Evolutionary conservation across 306 rosid species (phyloP), one percentile per base, ranked within the genome.

Genomic region (Castanospermum australe): DNA sequence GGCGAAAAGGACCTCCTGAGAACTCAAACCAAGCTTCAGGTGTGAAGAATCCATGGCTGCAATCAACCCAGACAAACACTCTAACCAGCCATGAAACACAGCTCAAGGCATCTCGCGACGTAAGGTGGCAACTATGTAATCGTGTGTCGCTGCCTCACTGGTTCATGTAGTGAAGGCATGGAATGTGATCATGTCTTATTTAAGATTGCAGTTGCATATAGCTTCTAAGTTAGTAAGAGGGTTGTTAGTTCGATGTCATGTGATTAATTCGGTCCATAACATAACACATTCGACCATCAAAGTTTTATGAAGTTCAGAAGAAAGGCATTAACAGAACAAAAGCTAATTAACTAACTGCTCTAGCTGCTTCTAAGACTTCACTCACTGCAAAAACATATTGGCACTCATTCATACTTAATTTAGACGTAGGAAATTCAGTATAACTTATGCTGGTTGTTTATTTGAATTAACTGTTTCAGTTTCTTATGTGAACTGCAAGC

Each of bases 71-170:
- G 76, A 75, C 80, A 44, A 52, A 73, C 24, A 84, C 28, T 72
- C 85, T 38, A 60, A 60, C 82, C 59, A 84, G 21, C 79, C 91
- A 55, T 24, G 97, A 96, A 73, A 90, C 93, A 54, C 95, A 96
- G 84, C 92, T 96, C 91, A 96, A 93, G 92, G 94, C 98, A 87
- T 91, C 99, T 62, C 98, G 98, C 87, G 99, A 96, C 93, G 99
- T 96, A 96, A 96, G 99, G 98, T 96, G 96, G 79, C 96, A 91
- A 87, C 89, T 84, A 79, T 90, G 88, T 86, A 82, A 75, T 87
- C 80, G 82, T 84, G 92, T 89, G 86, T 78, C 39, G 62, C 20
- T 14, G 74, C 85, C 81, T 67, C 71, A 14, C 51, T 68, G 63
- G 69, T 75, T 77, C 67, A 52, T 71, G 84, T 72, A 63, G 79